phyloP scores from a whole-genome alignment of 495 filamentous ascomycete species.

The Zalerion maritima region DNA sequence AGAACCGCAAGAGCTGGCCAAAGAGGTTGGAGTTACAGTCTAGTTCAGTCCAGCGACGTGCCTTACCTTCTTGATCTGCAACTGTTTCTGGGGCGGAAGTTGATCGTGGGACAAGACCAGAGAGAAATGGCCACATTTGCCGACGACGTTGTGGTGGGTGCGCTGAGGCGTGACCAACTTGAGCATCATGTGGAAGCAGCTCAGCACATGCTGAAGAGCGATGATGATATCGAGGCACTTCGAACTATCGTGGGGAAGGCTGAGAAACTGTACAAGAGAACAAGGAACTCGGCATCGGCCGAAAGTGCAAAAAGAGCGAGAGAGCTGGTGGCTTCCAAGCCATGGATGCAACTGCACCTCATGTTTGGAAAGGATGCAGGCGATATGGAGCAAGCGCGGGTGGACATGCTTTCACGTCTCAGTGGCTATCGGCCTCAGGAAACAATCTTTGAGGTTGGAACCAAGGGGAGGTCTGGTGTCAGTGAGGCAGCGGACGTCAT shows the following conservation, averaged over 20 bases:
- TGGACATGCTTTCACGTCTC: slow-evolving; percentile 72
- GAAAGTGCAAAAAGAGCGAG: slow-evolving; percentile 79
- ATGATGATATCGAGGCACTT: slow-evolving; percentile 55
- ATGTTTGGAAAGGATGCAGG: slow-evolving; percentile 58
- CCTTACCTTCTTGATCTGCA: slow-evolving; percentile 92
- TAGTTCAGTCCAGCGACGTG: slow-evolving; percentile 70
- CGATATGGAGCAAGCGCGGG: slow-evolving; percentile 50
- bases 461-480: slow-evolving; percentile 42
- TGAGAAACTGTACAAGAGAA: slow-evolving; percentile 82
- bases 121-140: slow-evolving; percentile 50
- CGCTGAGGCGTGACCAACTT: slow-evolving; percentile 50
- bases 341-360: slow-evolving; percentile 55
- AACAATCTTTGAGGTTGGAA: slow-evolving; percentile 86
- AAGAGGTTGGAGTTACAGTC: slow-evolving; percentile 85
- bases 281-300: slow-evolving; percentile 71
- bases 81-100: slow-evolving; percentile 70
- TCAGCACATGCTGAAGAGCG: slow-evolving; percentile 57
- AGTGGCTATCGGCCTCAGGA: slow-evolving; percentile 78
- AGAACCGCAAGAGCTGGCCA: slow-evolving; percentile 87
- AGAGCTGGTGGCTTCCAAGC: slow-evolving; percentile 50
- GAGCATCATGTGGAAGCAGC: slow-evolving; percentile 66
- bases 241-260: slow-evolving; percentile 66
- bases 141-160: slow-evolving; percentile 66
- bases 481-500: slow-evolving; percentile 69
- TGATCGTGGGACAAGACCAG: slow-evolving; percentile 50